These are phyloP conservation scores for Solanum chilense DNA, from an alignment of 257 asterid species.

Conservation along the genomic window DNA sequence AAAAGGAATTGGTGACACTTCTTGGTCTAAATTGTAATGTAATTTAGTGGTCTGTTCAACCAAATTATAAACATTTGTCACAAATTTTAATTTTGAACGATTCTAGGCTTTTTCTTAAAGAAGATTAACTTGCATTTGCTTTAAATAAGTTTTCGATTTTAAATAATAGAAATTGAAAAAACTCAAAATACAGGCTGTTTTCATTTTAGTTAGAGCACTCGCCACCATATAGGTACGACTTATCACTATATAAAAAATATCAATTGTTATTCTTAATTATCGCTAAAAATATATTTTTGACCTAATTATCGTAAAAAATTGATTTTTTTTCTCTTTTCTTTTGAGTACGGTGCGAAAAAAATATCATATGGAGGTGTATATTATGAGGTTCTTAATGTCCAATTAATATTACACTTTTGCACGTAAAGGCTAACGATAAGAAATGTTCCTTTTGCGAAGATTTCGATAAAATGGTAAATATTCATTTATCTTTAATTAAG, in stretches of 20 bases:
- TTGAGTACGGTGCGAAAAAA: not conserved
- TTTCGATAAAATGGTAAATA: no score
- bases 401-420: no score
- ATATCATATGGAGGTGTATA: not conserved
- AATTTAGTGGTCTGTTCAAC: slow-evolving; percentile 1
- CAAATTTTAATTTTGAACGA: not conserved
- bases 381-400: not conserved
- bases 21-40: not conserved
- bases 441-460: not conserved
- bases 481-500: no score
- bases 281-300: not conserved
- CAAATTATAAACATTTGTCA: not conserved
- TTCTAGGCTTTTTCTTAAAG: not conserved
- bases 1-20: not conserved
- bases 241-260: no score
- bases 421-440: not conserved
- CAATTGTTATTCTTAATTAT: no score
- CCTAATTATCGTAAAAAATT: no score
- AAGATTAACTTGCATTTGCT: not conserved
- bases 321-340: not conserved
- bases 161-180: not conserved
- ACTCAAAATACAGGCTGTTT: not conserved
- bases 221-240: not conserved
- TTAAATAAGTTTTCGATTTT: not conserved
- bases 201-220: not conserved